Evolutionary conservation across 768 basidiomycete genomes (phyloP), one percentile per base, ranked within the genome.

Genomic region (Boletus bicolor): DNA sequence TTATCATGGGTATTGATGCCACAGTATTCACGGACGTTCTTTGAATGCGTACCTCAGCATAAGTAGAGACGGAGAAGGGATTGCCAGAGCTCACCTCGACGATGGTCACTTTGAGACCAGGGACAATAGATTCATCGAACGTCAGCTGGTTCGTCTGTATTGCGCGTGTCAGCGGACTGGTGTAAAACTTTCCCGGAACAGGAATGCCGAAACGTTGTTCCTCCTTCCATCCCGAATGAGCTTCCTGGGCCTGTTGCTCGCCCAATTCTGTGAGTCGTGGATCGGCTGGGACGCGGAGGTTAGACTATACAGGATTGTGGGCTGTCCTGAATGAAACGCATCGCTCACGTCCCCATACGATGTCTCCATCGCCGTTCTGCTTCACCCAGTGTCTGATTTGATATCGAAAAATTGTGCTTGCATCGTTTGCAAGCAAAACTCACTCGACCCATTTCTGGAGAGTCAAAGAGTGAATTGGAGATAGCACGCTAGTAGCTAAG

Each of bases 1-100:
- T 78, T 77, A 67, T 89, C 87, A 60, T 85, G 89, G 0, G 85
- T 87, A 61, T 86, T 85, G 5, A 79, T 73, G 0, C 86, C 86
- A 51, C 77, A 1, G 8, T 28, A 75, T 68, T 88, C 87, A 39
- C 86, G 79, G 44, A 82, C 77, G 56, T 86, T 77, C 86, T 89
- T 17, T 21, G 44, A 32, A 19, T 11, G 32, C 15, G 28, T 21
- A 21, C 35, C 21, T 28, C n/a, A 15, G 4, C 46, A 50, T 21
- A 28, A 43, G 42, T 35, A n/a, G 21, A n/a, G 19, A 11, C 15
- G 32, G 32, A 28, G 32, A 28, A 28, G 26, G 34, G 19, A 19
- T 17, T 4, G 35, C 7, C 28, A 6, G 7, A 24, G 21, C 32
- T 49, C 30, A 84, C 85, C 77, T 87, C 87, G 7, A 83, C 56